A percentile compares a stretch with the other conserved stretches of the same genome.
phyloP scores from a whole-genome alignment of 345 rosid genomes.

The Sapria himalayana region DNA sequence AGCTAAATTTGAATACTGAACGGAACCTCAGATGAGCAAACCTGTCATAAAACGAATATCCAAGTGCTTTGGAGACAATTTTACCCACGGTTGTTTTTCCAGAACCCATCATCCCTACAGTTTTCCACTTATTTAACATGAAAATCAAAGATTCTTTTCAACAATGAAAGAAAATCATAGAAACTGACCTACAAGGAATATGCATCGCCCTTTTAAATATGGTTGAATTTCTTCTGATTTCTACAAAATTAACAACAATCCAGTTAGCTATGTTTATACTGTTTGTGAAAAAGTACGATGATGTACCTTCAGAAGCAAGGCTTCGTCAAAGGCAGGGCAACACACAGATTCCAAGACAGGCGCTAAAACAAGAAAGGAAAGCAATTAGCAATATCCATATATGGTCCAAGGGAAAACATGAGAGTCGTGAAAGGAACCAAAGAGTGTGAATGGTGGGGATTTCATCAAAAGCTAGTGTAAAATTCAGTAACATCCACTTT shows the following conservation, averaged over 20 bases:
- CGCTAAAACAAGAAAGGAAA: slow-evolving; percentile 20
- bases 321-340: slow-evolving; percentile 22
- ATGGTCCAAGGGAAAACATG: not conserved
- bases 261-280: slow-evolving; percentile 13
- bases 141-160: slow-evolving; percentile 4
- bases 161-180: slow-evolving; percentile 8
- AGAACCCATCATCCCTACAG: slow-evolving; percentile 91
- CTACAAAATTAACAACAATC: slow-evolving; percentile 27
- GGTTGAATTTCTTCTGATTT: slow-evolving; percentile 53
- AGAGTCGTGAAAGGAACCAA: not conserved
- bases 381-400: not conserved
- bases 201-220: slow-evolving; percentile 49
- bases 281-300: not conserved
- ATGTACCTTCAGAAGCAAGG: slow-evolving; percentile 40
- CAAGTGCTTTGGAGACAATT: slow-evolving; percentile 48
- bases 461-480: not conserved
- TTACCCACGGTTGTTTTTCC: slow-evolving; percentile 92
- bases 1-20: not conserved
- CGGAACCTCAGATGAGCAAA: slow-evolving; percentile 11
- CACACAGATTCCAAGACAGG: slow-evolving; percentile 32
- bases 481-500: not conserved
- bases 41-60: slow-evolving; percentile 71
- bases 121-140: slow-evolving; percentile 3
- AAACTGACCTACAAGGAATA: slow-evolving; percentile 88
- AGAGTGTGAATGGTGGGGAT: not conserved